Evolutionary conservation across 768 basidiomycete genomes (phyloP).

Genomic region (Xerocomus potaroensis): DNA sequence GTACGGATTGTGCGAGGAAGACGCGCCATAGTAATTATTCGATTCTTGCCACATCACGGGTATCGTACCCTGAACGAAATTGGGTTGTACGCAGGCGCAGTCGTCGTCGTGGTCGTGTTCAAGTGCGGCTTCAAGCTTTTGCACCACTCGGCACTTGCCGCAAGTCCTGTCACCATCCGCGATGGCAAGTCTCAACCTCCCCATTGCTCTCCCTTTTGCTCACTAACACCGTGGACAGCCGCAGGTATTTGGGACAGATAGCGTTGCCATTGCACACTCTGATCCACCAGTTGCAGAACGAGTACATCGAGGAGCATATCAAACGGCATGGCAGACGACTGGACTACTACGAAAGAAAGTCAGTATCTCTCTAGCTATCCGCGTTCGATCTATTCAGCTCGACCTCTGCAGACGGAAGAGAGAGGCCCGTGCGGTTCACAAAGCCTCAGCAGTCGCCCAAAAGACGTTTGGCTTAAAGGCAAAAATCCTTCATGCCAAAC

Average conservation of each 20-base stretch:
- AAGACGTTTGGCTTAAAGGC: slow-evolving; percentile 96
- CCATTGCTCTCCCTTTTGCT: not conserved
- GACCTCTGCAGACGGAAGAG: slow-evolving; percentile 61
- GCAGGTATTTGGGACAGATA: slow-evolving; percentile 44
- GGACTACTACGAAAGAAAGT: slow-evolving; percentile 96
- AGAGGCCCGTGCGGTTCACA: slow-evolving; percentile 74
- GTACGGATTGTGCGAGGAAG: slow-evolving; percentile 57
- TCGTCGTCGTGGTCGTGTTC: slow-evolving; percentile 13
- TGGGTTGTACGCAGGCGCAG: not conserved
- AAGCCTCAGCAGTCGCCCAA: slow-evolving; percentile 79
- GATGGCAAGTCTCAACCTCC: slow-evolving; percentile 25
- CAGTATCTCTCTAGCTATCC: slow-evolving; percentile 28
- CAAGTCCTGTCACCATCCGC: slow-evolving; percentile 6
- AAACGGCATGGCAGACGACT: slow-evolving; percentile 93
- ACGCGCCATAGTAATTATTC: slow-evolving; percentile 50
- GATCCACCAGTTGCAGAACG: slow-evolving; percentile 59
- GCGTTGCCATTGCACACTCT: slow-evolving; percentile 2
- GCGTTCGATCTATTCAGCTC: not conserved
- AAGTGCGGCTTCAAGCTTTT: not conserved
- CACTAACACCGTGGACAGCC: slow-evolving; percentile 42
- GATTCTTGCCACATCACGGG: slow-evolving; percentile 72
- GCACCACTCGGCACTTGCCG: slow-evolving; percentile 30
- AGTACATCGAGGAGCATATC: slow-evolving; percentile 99
- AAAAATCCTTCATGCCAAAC: slow-evolving; percentile 94
- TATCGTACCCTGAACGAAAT: not conserved